Evolutionary conservation across 148 eudicot genomes (phyloP).

Genomic region (Rhododendron griersonianum): DNA sequence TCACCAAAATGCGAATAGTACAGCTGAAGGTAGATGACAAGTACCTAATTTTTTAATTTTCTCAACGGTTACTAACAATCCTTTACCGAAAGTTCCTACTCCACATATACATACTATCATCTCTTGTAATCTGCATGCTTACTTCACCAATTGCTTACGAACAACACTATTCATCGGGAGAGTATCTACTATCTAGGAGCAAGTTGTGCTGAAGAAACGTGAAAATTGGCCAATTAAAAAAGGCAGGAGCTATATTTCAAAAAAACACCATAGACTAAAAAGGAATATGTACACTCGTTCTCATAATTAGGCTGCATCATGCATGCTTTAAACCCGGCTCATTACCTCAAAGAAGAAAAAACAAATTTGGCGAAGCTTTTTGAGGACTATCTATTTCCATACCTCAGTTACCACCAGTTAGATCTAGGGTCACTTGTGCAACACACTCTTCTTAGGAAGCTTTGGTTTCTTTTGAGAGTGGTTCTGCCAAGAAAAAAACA

Average conservation of each 20-base stretch:
- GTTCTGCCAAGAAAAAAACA: slow-evolving; percentile 31
- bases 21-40: neutral
- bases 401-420: neutral
- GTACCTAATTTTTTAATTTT: neutral
- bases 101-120: too few species aligned
- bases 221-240: neutral
- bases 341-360: neutral
- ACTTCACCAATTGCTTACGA: neutral
- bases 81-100: too few species aligned
- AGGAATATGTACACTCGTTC: neutral
- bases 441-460: slow-evolving; percentile 52
- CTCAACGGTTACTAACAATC: neutral
- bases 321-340: neutral
- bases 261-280: neutral
- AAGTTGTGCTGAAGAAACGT: neutral
- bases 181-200: neutral
- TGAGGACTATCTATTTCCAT: neutral
- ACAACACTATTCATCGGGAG: neutral
- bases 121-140: neutral
- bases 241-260: neutral
- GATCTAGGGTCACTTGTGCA: slow-evolving; percentile 57
- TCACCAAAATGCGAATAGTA: neutral
- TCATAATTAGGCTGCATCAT: neutral
- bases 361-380: neutral
- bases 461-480: slow-evolving; percentile 61